Evolutionary conservation across 768 basidiomycete species (phyloP).

Genomic region (Trichaptum fuscoviolaceum): DNA sequence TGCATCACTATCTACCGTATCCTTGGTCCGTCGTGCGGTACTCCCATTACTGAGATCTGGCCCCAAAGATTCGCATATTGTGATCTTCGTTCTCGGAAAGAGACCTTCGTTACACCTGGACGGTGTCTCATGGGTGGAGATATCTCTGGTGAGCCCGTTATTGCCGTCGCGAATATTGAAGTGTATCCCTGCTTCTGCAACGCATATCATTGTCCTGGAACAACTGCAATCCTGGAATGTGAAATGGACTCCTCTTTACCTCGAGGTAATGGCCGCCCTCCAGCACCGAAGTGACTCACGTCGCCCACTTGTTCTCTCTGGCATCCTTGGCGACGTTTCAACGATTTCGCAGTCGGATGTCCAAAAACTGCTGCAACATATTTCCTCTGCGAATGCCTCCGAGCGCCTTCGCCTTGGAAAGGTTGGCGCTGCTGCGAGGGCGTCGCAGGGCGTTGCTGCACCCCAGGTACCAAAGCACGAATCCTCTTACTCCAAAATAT

Average conservation of each 20-base stretch:
- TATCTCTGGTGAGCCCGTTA: slow-evolving; percentile 69
- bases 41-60: slow-evolving; percentile 50
- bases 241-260: slow-evolving; percentile 84
- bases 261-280: slow-evolving; percentile 71
- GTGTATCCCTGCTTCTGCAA: slow-evolving; percentile 56
- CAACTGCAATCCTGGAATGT: slow-evolving; percentile 71
- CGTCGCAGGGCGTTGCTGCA: slow-evolving; percentile 17
- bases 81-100: slow-evolving; percentile 67
- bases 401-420: slow-evolving; percentile 47
- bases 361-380: slow-evolving; percentile 44
- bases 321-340: slow-evolving; percentile 49
- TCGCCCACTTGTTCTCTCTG: slow-evolving; percentile 54
- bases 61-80: slow-evolving; percentile 52
- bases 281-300: slow-evolving; percentile 49
- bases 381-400: slow-evolving; percentile 30
- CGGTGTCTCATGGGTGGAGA: slow-evolving; percentile 56
- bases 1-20: slow-evolving; percentile 58
- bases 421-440: slow-evolving; percentile 21
- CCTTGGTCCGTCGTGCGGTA: slow-evolving; percentile 55
- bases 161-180: slow-evolving; percentile 47
- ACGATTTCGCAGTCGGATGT: slow-evolving; percentile 39
- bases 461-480: slow-evolving; percentile 88
- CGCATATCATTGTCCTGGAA: slow-evolving; percentile 75
- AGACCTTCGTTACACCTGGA: slow-evolving; percentile 41
- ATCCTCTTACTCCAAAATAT: slow-evolving; percentile 83